Evolutionary conservation across 2,329 filamentous ascomycete species (phyloP), one percentile per base, ranked within the genome.

Genomic region (Cladosporium halotolerans): DNA sequence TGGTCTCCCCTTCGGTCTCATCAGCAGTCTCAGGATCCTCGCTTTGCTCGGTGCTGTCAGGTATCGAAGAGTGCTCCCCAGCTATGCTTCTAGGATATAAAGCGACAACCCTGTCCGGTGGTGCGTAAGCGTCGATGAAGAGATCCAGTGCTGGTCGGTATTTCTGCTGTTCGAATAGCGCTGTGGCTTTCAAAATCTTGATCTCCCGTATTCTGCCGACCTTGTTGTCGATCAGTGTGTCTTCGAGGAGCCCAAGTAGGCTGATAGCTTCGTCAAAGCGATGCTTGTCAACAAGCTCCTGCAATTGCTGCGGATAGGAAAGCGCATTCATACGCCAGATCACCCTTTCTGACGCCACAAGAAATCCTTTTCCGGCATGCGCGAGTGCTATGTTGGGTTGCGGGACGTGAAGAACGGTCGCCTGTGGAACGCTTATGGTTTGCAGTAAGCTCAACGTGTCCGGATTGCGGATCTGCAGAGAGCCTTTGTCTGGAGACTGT

Each of bases 261-360:
- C 90, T 96, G 57, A 97, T 86, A 0, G 92, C 92, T 71, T 99
- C 95, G 62, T 99, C 92, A 52, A 91, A 88, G 56, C 82, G 80
- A 9, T 79, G 82, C 55, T 80, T 81, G 16, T 84, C 79, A 1
- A 95, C 83, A 23, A 99, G 78, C 59, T 93, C 83, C 55, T 90
- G 82, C 18, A 97, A 83, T 66, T 99, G 93, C 2, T 84, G 83
- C 67, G 96, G 89, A 66, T 99, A 99, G 60, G 91, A 87, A 36
- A 91, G 83, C 3, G 92, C 88, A 58, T 85, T 88, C 93, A 99
- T 97, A 62, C 93, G 86, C 93, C 93, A 99, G 36, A 99, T 88
- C 33, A 81, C 86, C 42, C 93, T 80, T 53, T 97, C 93, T 66
- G 92, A 96, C 16, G 86, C 86, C 48, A 97, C 90, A 55, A 97